Base-by-base conservation (phyloP, 352 stramenopile genomes). In the Bremia lactucae region DNA sequence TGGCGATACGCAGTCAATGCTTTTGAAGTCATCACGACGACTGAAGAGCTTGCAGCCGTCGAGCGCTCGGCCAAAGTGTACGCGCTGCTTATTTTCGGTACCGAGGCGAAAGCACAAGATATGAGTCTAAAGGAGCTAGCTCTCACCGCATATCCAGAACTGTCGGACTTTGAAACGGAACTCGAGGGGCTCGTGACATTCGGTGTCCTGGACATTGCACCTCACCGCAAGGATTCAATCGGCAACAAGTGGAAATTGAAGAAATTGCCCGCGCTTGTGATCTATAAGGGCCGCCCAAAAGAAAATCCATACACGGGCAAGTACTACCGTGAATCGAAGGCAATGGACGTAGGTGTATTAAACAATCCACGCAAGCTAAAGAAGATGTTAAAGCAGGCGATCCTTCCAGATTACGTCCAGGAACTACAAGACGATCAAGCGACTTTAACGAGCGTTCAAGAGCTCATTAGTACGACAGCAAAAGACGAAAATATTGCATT, bases 231-330 rank as follows among this genome's bases (percentile, higher is more conserved):
- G 22, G 49, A 44, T 13, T 38, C 42, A 22, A 52, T 79, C 18
- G 44, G 42, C 11, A 75, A 65, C 42, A 80, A 82, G 31, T 87
- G 74, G 74, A 68, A 67, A 34, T 33, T 82, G 10, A 44, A 46
- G 0, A 50, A 51, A 2, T 45, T 79, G 0, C 77, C 77, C 1
- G 68, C 65, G 16, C 44, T 90, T 6, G 44, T 85, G 2, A 25
- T 83, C 16, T 86, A 81, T 53, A 71, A 62, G 35, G 74, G 81
- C 21, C 47, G 44, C 16, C 77, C 77, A 0, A 71, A 83, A 21
- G 50, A 67, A 57, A 90, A 90, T 40, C 77, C 77, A 6, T 90
- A 90, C 52, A 85, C 74, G 13, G 61, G 65, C 11, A 68, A 69
- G 36, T 37, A 65, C 41, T 90, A 87, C 39, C 62, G 77, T 31